phyloP scores from a whole-genome alignment of 2,329 filamentous ascomycete genomes.

The Fusarium sp. region DNA sequence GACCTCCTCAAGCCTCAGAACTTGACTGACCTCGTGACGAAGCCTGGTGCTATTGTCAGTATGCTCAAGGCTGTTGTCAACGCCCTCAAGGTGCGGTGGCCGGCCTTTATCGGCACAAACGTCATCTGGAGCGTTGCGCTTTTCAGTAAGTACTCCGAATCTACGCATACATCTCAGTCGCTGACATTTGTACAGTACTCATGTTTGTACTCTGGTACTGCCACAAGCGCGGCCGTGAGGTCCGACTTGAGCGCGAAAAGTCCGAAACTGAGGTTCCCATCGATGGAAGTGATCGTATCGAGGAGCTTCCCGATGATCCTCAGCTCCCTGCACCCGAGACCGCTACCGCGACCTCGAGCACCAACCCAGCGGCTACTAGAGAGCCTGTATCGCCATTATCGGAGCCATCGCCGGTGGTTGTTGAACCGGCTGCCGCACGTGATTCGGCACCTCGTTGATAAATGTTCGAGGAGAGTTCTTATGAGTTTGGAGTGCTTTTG shows the following conservation, averaged over 20 bases:
- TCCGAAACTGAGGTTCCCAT: slow-evolving; percentile 49
- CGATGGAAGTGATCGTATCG: slow-evolving; percentile 56
- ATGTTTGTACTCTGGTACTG: slow-evolving; percentile 98
- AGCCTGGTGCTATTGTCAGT: slow-evolving; percentile 85
- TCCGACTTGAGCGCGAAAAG: slow-evolving; percentile 75
- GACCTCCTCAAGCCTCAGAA: slow-evolving; percentile 78
- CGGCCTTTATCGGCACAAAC: slow-evolving; percentile 91
- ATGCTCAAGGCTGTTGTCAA: slow-evolving; percentile 93
- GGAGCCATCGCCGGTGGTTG: slow-evolving; percentile 19
- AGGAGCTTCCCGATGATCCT: slow-evolving; percentile 64
- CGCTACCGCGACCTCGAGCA: slow-evolving; percentile 3
- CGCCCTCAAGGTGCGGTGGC: slow-evolving; percentile 88
- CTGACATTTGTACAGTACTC: slow-evolving; percentile 68
- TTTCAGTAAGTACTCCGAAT: slow-evolving; percentile 72
- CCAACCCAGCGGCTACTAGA: slow-evolving; percentile 7
- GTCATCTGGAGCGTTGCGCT: slow-evolving; percentile 90
- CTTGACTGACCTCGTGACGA: slow-evolving; percentile 83
- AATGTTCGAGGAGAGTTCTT: too few species aligned
- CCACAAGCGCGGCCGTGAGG: slow-evolving; percentile 92
- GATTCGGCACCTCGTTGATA: slow-evolving; percentile 24
- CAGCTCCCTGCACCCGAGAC: slow-evolving; percentile 52
- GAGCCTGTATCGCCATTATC: slow-evolving; percentile 37
- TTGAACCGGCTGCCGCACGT: slow-evolving; percentile 18
- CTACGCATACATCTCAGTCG: neutral
- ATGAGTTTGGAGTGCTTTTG: neutral